Evolutionary conservation across 2,329 filamentous ascomycete species (phyloP).

Genomic region (Fusarium solani-melongenae): DNA sequence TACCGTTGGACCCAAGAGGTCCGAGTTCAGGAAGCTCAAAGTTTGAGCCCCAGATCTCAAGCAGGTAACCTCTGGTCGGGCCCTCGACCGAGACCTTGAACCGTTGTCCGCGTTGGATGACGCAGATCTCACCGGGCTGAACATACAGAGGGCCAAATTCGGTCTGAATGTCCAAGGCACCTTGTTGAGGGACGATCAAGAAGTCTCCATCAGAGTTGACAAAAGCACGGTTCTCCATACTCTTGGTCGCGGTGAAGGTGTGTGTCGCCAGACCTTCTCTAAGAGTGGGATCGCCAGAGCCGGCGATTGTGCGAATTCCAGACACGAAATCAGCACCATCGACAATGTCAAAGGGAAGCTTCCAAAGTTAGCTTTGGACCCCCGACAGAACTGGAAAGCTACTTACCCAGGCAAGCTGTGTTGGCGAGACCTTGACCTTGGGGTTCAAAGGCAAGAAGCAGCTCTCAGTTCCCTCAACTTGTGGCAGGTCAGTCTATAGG

Average conservation of each 20-base stretch:
- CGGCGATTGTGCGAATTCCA: constrained; percentile 61
- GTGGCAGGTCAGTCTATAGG: constrained; percentile 37
- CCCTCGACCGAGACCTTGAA: constrained; percentile 56
- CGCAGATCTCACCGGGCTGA: constrained; percentile 73
- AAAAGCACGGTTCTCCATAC: constrained; percentile 60
- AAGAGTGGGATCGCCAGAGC: constrained; percentile 61
- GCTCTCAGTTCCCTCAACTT: constrained; percentile 39
- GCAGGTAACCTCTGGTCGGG: constrained; percentile 72
- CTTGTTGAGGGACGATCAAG: constrained; percentile 73
- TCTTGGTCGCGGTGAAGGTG: constrained; percentile 58
- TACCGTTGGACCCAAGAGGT: constrained; percentile 72
- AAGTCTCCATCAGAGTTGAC: constrained; percentile 73
- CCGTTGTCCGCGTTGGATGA: constrained; percentile 74
- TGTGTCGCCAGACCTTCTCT: constrained; percentile 62
- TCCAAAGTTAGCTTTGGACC: accelerated
- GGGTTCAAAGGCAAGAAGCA: constrained; percentile 41
- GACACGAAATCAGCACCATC: constrained; percentile 42
- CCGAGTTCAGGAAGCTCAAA: constrained; percentile 75
- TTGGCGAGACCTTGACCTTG: constrained; percentile 36
- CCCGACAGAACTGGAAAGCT: accelerated
- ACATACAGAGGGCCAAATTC: constrained; percentile 73
- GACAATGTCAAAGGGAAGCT: constrained; percentile 54
- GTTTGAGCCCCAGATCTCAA: constrained; percentile 73
- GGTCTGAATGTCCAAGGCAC: constrained; percentile 74
- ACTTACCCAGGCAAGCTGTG: constrained; percentile 40